phyloP scores from a whole-genome alignment of 805 yeast genomes.

The Myxozyma sirexii region DNA sequence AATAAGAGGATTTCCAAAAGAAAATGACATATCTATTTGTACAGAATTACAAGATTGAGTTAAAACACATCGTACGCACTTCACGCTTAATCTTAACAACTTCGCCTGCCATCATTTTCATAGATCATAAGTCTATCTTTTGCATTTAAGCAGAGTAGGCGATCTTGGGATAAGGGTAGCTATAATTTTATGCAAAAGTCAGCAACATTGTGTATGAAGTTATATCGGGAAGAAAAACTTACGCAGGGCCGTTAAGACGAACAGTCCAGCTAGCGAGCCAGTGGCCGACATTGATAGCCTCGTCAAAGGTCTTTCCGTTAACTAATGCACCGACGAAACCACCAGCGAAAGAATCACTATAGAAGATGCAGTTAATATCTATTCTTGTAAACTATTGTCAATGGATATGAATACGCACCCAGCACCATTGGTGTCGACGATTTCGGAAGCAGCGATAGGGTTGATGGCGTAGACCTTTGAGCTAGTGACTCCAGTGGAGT shows the following conservation, averaged over 20 bases:
- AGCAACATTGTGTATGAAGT: not conserved
- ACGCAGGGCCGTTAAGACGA: constrained; percentile 93
- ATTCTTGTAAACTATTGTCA: not conserved
- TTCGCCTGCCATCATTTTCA: too few relatives aligned
- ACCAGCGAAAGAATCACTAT: constrained; percentile 91
- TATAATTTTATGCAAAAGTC: not conserved
- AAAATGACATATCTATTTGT: not conserved
- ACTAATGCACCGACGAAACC: constrained; percentile 92
- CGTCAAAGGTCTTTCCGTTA: constrained; percentile 62
- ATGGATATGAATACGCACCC: constrained; percentile 41
- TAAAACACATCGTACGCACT: too few relatives aligned
- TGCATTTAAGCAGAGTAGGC: constrained; percentile 17
- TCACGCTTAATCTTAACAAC: too few relatives aligned
- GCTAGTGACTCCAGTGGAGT: constrained; percentile 49
- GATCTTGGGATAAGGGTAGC: constrained; percentile 34
- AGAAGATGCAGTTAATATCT: not conserved
- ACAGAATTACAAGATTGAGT: too few relatives aligned
- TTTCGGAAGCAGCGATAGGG: constrained; percentile 63
- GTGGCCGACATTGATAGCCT: constrained; percentile 81
- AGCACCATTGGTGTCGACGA: constrained; percentile 96
- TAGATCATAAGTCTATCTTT: not conserved
- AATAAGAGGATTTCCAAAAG: too few relatives aligned
- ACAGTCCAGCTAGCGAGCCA: constrained; percentile 93
- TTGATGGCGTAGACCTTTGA: constrained; percentile 67
- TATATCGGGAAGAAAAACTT: constrained; percentile 63